Conservation (phyloP, 176 grass and related monocot species). For the Ensete ventricosum region DNA sequence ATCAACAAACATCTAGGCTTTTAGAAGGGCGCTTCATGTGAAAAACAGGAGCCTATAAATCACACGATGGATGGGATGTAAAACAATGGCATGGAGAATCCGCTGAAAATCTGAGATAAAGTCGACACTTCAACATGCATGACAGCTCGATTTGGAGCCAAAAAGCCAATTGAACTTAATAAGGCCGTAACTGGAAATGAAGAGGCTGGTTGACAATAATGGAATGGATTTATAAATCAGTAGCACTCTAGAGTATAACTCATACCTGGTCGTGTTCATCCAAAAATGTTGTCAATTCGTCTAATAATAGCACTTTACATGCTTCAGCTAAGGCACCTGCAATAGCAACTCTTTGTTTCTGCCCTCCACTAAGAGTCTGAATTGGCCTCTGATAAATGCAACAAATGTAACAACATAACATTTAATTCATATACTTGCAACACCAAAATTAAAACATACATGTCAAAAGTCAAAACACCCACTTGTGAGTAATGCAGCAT, state of each 20-base stretch:
- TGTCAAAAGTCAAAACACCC: conserved; percentile 28
- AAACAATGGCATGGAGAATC: background rate
- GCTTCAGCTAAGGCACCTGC: conserved; percentile 93
- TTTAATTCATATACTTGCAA: background rate
- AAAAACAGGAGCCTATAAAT: background rate
- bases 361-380: conserved; percentile 57
- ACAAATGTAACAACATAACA: background rate
- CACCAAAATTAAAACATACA: background rate
- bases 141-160: background rate
- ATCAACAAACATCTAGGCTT: no score
- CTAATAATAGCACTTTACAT: conserved; percentile 76
- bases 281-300: conserved; percentile 94
- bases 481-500: conserved; percentile 87
- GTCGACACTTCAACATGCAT: background rate
- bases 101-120: background rate
- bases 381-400: background rate
- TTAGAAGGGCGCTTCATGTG: background rate
- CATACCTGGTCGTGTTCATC: conserved; percentile 90
- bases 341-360: conserved; percentile 46
- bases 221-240: no score
- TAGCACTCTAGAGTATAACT: background rate
- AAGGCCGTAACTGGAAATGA: background rate
- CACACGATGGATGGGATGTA: background rate
- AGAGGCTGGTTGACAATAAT: background rate
- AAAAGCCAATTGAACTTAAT: background rate